Conservation (phyloP, 192 early-diverging fungal species). For the Coemansia sp. region DNA sequence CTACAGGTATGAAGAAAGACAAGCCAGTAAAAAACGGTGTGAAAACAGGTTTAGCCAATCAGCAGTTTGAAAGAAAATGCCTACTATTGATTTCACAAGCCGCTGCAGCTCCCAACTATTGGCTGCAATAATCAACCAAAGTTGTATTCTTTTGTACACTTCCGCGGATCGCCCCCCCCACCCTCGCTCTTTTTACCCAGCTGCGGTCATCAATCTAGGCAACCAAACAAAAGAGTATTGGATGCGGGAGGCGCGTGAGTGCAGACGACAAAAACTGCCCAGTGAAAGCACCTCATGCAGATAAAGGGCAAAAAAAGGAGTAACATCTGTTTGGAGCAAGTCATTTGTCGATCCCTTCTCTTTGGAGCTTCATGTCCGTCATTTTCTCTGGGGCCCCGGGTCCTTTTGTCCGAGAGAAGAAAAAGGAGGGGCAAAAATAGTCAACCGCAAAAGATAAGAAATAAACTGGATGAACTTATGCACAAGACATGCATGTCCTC, state of each 20-base stretch:
- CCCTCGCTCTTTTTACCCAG: background rate
- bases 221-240: background rate
- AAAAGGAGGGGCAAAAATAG: slow-evolving; percentile 10
- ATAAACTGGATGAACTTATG: slow-evolving; percentile 5
- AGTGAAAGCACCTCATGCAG: background rate
- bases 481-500: background rate
- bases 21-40: background rate
- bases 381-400: background rate
- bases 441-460: background rate
- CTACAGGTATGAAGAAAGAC: slow-evolving; percentile 9
- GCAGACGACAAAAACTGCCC: background rate
- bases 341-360: slow-evolving; percentile 1
- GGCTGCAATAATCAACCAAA: background rate
- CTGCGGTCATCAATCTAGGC: background rate
- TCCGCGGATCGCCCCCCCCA: background rate
- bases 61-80: background rate
- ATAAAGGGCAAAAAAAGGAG: background rate
- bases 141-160: background rate
- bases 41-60: slow-evolving; percentile 1
- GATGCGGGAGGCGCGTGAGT: background rate
- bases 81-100: background rate
- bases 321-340: background rate
- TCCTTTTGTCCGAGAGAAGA: background rate
- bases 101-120: slow-evolving; percentile 8
- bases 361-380: background rate